Evolutionary conservation across 495 filamentous ascomycete species (phyloP).

Genomic region (Penicillium nucicola): DNA sequence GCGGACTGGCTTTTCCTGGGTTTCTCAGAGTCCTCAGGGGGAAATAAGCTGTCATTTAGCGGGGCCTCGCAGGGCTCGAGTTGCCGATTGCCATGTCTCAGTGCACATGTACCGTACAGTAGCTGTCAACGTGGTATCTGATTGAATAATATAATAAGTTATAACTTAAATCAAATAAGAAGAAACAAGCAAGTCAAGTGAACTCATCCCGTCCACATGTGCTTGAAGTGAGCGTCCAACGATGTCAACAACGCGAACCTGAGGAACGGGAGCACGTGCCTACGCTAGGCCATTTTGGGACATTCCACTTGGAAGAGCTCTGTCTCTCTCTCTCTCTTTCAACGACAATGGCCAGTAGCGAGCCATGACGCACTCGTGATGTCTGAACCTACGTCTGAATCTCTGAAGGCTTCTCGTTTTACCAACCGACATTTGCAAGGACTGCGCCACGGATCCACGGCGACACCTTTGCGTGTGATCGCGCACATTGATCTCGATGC

Average conservation of each 20-base stretch:
- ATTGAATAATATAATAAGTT: background rate
- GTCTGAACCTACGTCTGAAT: constrained; percentile 28
- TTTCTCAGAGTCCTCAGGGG: background rate
- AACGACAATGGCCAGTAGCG: background rate
- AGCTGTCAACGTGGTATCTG: no score
- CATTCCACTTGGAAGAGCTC: background rate
- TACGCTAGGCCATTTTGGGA: constrained; percentile 16
- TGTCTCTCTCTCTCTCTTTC: background rate
- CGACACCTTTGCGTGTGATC: constrained; percentile 78
- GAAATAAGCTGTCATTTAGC: constrained; percentile 2
- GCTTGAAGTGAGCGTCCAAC: no score
- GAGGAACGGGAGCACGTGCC: constrained; percentile 12
- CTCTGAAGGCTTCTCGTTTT: constrained; percentile 62
- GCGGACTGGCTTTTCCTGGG: constrained; percentile 4
- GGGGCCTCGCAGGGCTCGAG: background rate
- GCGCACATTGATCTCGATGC: constrained; percentile 96
- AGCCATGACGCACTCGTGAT: constrained; percentile 21
- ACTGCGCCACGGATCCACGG: constrained; percentile 64
- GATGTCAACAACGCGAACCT: background rate
- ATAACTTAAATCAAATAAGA: background rate
- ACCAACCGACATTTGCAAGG: constrained; percentile 80
- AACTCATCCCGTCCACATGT: no score
- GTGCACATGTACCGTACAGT: no score
- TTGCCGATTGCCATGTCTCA: no score
- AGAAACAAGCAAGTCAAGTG: no score